Conservation (phyloP, 2,329 filamentous ascomycete genomes). For the Pseudogymnoascus sp. region DNA sequence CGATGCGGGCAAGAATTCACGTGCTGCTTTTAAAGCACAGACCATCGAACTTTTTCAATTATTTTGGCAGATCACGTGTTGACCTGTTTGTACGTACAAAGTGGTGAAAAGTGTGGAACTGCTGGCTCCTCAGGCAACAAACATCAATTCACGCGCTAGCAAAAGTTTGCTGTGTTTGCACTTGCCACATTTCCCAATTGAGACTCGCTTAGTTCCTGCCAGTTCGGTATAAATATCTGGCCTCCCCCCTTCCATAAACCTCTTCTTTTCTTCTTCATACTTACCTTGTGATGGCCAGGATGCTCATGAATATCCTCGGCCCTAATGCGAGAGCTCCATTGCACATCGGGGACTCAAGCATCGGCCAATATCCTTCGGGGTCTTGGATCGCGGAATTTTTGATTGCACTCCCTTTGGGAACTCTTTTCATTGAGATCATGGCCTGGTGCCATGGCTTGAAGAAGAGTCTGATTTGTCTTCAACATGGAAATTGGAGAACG, state of each 20-base stretch:
- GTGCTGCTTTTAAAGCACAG: neutral
- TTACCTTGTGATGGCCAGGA: constrained; percentile 16
- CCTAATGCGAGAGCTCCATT: constrained; percentile 42
- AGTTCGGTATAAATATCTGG: constrained; percentile 1
- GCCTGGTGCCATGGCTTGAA: constrained; percentile 14
- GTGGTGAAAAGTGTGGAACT: neutral
- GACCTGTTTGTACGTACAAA: neutral
- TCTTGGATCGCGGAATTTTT: constrained; percentile 42
- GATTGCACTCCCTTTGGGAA: constrained; percentile 28
- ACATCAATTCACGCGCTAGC: neutral
- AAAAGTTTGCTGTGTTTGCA: constrained; percentile 3
- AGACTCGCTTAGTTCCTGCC: constrained; percentile 3
- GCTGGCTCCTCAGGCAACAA: neutral
- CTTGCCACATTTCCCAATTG: neutral
- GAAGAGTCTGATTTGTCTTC: constrained; percentile 10
- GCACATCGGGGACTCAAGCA: constrained; percentile 41
- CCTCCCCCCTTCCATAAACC: constrained; percentile 3
- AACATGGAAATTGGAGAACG: neutral
- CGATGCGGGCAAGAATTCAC: neutral
- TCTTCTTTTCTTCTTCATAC: constrained; percentile 16
- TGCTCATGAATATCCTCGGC: constrained; percentile 18
- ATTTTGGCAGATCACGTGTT: neutral
- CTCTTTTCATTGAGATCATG: constrained; percentile 20
- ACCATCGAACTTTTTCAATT: neutral
- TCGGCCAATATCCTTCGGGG: constrained; percentile 40